Percentiles rank a stretch among this genome's conserved stretches.
Evolutionary conservation across 2,329 filamentous ascomycete genomes (phyloP).

Genomic region (Neofusicoccum parvum): DNA sequence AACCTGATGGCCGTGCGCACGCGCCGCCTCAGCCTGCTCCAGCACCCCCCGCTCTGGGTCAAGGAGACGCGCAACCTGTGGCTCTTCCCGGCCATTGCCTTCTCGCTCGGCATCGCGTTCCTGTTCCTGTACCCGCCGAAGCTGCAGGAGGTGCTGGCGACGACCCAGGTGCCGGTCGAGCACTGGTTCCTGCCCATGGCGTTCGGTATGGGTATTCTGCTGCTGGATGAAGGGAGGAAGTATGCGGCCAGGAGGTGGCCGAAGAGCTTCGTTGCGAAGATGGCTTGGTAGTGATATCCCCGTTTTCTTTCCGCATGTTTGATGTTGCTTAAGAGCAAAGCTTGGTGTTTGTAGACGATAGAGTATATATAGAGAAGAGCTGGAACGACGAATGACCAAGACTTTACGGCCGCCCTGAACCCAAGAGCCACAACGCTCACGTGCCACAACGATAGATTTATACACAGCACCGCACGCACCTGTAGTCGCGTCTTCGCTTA

Average conservation of each 20-base stretch:
- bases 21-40: slow-evolving; percentile 63
- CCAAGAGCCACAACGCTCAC: too few species aligned
- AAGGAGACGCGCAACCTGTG: slow-evolving; percentile 66
- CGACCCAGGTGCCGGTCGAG: slow-evolving; percentile 66
- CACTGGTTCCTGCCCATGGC: slow-evolving; percentile 77
- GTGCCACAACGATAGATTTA: too few species aligned
- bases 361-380: too few species aligned
- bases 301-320: neutral
- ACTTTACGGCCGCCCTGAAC: too few species aligned
- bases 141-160: slow-evolving; percentile 63
- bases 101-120: slow-evolving; percentile 69
- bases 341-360: neutral
- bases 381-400: too few species aligned
- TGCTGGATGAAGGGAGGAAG: slow-evolving; percentile 69
- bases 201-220: slow-evolving; percentile 66
- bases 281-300: slow-evolving; percentile 59
- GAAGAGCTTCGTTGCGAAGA: slow-evolving; percentile 56
- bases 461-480: too few species aligned
- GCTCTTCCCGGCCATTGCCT: slow-evolving; percentile 70
- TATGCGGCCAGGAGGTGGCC: slow-evolving; percentile 63
- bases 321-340: too few species aligned
- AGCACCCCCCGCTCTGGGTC: slow-evolving; percentile 70
- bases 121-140: slow-evolving; percentile 64
- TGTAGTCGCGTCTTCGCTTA: too few species aligned
- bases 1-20: slow-evolving; percentile 71